Percentiles rank a stretch among this genome's conserved stretches.
Evolutionary conservation across 257 asterid species (phyloP).

Genomic region (Solanum virginianum): DNA sequence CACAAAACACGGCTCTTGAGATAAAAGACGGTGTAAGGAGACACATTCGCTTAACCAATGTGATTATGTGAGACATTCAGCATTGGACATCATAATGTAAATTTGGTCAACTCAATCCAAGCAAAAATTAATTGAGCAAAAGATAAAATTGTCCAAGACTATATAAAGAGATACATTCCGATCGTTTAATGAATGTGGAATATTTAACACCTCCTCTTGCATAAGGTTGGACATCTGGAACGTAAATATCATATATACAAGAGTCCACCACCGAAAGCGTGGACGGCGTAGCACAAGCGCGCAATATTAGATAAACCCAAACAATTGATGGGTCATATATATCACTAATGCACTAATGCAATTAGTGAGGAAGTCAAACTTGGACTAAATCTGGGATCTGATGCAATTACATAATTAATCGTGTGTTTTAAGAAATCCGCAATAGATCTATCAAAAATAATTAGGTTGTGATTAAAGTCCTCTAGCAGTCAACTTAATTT

Average conservation of each 20-base stretch:
- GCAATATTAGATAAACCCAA: background rate
- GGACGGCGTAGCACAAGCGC: background rate
- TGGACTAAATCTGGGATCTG: background rate
- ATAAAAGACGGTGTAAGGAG: background rate
- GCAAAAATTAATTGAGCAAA: background rate
- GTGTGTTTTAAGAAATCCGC: background rate
- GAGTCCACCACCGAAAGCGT: background rate
- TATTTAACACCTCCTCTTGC: background rate
- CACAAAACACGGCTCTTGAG: background rate
- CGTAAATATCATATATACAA: background rate
- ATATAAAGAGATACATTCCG: background rate
- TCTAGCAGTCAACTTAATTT: background rate
- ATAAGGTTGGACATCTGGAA: rapidly evolving
- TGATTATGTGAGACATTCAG: background rate
- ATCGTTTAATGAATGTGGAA: background rate
- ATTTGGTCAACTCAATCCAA: background rate
- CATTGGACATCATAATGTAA: background rate
- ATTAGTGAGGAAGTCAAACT: background rate
- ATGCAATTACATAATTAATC: background rate
- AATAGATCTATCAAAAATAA: background rate
- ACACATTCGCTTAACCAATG: background rate
- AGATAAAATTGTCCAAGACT: background rate
- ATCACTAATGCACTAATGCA: background rate
- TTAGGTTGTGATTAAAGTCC: background rate
- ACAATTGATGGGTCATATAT: background rate